Evolutionary conservation across 1,284 basidiomycete species (phyloP).

Genomic region (Heterobasidion parviporum): DNA sequence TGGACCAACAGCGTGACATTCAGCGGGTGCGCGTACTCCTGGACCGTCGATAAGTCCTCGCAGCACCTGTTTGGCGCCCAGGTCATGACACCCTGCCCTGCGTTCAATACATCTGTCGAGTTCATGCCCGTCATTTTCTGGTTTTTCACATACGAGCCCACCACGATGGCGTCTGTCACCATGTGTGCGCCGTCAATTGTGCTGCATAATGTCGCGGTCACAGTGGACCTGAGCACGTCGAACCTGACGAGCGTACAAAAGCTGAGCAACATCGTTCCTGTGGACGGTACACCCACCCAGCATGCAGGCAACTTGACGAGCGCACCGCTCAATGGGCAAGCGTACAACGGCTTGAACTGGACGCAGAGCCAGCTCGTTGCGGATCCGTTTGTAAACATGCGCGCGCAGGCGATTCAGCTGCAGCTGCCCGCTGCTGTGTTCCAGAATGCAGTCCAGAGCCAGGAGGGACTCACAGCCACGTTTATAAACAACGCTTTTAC

Average conservation of each 20-base stretch:
- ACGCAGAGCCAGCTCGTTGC: conserved; percentile 23
- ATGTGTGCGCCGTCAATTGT: conserved; percentile 35
- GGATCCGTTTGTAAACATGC: conserved; percentile 24
- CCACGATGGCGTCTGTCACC: conserved; percentile 30
- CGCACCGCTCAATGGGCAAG: conserved; percentile 30
- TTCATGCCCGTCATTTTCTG: conserved; percentile 46
- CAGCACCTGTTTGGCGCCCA: conserved; percentile 30
- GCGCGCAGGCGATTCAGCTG: conserved; percentile 33
- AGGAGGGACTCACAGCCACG: conserved; percentile 26
- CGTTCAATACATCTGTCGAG: conserved; percentile 6
- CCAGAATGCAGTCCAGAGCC: conserved; percentile 31
- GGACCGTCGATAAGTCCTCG: conserved; percentile 29
- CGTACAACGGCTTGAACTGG: conserved; percentile 44
- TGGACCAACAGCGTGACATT: conserved; percentile 35
- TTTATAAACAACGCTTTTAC: conserved; percentile 31
- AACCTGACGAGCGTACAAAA: conserved; percentile 29
- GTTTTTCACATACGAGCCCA: conserved; percentile 39
- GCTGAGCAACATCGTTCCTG: conserved; percentile 24
- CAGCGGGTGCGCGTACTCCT: conserved; percentile 31
- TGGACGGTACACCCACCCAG: conserved; percentile 22
- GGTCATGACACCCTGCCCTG: conserved; percentile 2
- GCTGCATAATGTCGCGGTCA: conserved; percentile 27
- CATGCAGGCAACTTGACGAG: conserved; percentile 35
- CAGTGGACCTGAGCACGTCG: conserved; percentile 15
- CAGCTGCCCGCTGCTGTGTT: conserved; percentile 43